Evolutionary conservation across 108 stramenopile species (phyloP).

Genomic region (Cafeteria roenbergensis): DNA sequence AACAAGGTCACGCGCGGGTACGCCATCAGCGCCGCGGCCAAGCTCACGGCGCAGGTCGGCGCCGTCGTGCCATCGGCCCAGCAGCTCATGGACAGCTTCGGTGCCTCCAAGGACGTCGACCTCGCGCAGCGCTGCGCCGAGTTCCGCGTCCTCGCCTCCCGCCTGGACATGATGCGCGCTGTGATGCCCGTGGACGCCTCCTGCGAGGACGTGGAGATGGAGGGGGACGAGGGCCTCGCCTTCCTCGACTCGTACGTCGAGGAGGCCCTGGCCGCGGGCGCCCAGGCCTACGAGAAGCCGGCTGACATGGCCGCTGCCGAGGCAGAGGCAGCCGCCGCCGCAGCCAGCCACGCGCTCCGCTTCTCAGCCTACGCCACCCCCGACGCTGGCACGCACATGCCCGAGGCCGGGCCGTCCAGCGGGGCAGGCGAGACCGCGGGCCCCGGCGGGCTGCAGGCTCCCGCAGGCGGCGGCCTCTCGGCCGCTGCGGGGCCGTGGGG

Average conservation of each 20-base stretch:
- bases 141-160: slow-evolving; percentile 61
- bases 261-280: slow-evolving; percentile 66
- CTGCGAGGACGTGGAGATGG: slow-evolving; percentile 68
- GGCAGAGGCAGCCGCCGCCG: not conserved
- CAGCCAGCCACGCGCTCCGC: not conserved
- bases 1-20: slow-evolving; percentile 55
- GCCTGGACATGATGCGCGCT: slow-evolving; percentile 46
- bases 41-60: slow-evolving; percentile 80
- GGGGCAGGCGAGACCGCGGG: not conserved
- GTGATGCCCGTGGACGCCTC: slow-evolving; percentile 86
- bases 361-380: not conserved
- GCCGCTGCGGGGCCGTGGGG: too few species aligned
- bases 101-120: slow-evolving; percentile 64
- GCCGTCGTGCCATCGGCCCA: slow-evolving; percentile 66
- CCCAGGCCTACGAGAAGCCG: slow-evolving; percentile 62
- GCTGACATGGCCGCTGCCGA: slow-evolving; percentile 23
- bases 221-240: slow-evolving; percentile 61
- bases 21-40: slow-evolving; percentile 71
- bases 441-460: not conserved
- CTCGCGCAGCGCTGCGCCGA: slow-evolving; percentile 80
- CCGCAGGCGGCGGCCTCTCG: too few species aligned
- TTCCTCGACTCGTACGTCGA: slow-evolving; percentile 73
- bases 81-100: slow-evolving; percentile 66
- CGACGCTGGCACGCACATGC: not conserved
- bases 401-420: not conserved